Base-by-base conservation (phyloP, 148 eudicot genomes). In the Oxyria digyna region DNA sequence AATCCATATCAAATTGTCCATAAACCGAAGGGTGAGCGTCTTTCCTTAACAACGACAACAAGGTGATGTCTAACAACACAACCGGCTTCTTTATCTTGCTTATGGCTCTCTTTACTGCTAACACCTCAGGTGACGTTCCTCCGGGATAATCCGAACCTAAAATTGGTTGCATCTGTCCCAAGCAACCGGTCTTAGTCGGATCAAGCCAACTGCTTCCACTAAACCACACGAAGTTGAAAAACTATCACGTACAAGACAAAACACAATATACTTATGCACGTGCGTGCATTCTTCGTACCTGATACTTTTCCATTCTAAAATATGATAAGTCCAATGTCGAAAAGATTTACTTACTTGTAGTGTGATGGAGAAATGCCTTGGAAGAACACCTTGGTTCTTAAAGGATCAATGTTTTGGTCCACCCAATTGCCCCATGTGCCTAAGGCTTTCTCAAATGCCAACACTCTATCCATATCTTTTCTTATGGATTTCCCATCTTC, bases 321-420 rank as follows among this genome's bases (percentile, higher is more conserved):
- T n/a, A n/a, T n/a, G n/a, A 12, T 7, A n/a, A 18, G 55, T 45
- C 12, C 3, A 0, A 5, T 13, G 65, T 27, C 1, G 37, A 0
- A 1, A 27, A 0, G 0, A 17, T 0, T 24, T 1, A 59, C 91
- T 79, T 81, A 94, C 99, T 90, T 94, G 91, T 94, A 90, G 75
- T 94, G 99, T 29, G 97, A 83, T 0, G 99, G 99, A 0, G 97
- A 90, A 50, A 90, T 85, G 24, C 99, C 99, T 83, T 94, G 99
- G 71, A 94, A 94, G 79, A 94, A 90, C 7, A 88, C 87, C 72
- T 48, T 76, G 21, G 93, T 85, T 75, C 74, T 85, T 12, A 74
- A n/a, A 20, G 97, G 93, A 74, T 85, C 82, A 69, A 88, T 64
- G 46, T 82, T 86, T 64, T 81, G 67, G 71, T 90, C 89, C 3